Evolutionary conservation across 768 basidiomycete genomes (phyloP).

Genomic region (Panus rudis): DNA sequence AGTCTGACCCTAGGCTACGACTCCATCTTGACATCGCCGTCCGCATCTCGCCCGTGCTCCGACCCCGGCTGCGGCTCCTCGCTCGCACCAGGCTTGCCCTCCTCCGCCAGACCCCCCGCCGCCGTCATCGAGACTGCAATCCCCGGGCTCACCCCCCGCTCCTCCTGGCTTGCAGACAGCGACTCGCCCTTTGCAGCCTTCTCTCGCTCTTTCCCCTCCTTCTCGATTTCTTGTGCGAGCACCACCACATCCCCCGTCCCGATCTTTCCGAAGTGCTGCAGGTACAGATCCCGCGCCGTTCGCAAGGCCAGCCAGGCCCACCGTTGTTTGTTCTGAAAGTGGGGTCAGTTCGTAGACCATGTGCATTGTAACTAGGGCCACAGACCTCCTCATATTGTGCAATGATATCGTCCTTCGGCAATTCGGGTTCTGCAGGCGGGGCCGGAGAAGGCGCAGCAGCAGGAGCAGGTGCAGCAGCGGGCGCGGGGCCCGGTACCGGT

Average conservation of each 20-base stretch:
- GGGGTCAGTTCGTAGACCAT: not conserved
- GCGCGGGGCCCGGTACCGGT: conserved; percentile 20
- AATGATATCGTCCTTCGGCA: conserved; percentile 43
- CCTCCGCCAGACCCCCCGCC: not conserved
- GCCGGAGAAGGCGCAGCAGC: conserved; percentile 13
- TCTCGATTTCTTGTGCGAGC: conserved; percentile 26
- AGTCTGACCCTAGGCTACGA: no score
- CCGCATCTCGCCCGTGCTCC: conserved; percentile 3
- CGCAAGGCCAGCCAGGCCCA: conserved; percentile 80
- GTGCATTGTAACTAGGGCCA: not conserved
- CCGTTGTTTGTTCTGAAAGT: conserved; percentile 61
- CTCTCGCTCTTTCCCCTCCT: conserved; percentile 7
- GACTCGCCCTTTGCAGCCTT: not conserved
- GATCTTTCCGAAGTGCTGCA: conserved; percentile 78
- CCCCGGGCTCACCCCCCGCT: conserved; percentile 4
- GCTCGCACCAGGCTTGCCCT: conserved; percentile 1
- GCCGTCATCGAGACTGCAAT: not conserved
- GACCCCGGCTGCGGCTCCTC: not conserved
- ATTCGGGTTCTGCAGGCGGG: conserved; percentile 14
- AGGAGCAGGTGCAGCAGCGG: conserved; percentile 9
- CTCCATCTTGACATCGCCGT: conserved; percentile 23
- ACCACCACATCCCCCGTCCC: conserved; percentile 62
- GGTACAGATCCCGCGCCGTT: conserved; percentile 61
- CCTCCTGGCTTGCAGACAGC: not conserved
- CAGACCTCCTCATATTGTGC: conserved; percentile 56